phyloP scores from a whole-genome alignment of 1,284 basidiomycete species.

The Inonotus obliquus region DNA sequence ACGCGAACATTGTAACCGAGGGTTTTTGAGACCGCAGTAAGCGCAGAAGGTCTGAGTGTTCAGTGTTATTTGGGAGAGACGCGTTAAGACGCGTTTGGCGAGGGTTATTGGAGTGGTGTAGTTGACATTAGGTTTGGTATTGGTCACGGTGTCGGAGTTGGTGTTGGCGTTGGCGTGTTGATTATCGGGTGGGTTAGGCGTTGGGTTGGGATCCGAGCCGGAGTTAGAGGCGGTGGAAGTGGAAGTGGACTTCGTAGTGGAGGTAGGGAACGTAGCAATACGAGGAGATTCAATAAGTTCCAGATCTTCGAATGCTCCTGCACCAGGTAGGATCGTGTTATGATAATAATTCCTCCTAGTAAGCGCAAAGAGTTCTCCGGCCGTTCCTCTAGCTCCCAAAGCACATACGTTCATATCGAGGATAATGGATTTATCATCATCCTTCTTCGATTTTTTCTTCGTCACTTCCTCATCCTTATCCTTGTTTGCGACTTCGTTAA shows the following conservation, averaged over 20 bases:
- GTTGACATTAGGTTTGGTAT: too few species aligned
- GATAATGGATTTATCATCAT: neutral
- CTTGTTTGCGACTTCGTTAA: neutral
- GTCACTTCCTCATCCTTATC: neutral
- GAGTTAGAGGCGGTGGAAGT: too few species aligned
- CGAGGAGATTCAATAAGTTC: neutral
- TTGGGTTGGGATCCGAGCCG: too few species aligned
- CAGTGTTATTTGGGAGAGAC: slow-evolving; percentile 4
- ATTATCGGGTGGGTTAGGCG: too few species aligned
- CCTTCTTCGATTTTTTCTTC: neutral
- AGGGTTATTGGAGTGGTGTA: slow-evolving; percentile 3
- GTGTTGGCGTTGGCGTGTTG: too few species aligned
- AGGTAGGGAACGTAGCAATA: neutral
- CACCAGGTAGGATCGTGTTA: neutral
- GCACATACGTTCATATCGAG: slow-evolving; percentile 5
- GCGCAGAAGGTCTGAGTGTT: slow-evolving; percentile 4
- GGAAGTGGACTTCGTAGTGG: too few species aligned
- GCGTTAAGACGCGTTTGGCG: slow-evolving; percentile 6
- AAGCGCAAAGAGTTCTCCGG: slow-evolving; percentile 8
- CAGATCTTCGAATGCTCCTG: neutral
- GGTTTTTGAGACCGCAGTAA: slow-evolving; percentile 11
- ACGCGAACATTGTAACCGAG: slow-evolving; percentile 12
- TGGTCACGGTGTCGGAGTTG: too few species aligned
- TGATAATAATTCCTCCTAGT: slow-evolving; percentile 1
- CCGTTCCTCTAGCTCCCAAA: slow-evolving; percentile 10